Conservation (phyloP, 2,329 filamentous ascomycete genomes). For the Fusarium sp. region DNA sequence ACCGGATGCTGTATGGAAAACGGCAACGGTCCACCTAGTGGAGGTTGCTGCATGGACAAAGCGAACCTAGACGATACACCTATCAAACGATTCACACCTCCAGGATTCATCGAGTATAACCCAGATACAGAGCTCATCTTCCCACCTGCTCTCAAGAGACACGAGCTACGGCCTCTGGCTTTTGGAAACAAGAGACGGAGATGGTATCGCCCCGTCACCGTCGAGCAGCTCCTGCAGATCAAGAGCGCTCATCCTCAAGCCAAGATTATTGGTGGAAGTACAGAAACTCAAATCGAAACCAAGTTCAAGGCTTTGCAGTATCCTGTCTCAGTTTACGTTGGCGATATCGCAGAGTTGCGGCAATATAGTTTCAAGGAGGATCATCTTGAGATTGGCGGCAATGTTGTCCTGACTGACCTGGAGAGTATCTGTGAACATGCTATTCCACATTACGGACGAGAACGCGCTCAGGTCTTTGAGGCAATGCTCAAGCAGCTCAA, state of each 20-base stretch:
- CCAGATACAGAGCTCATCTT: constrained; percentile 96
- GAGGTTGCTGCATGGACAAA: constrained; percentile 77
- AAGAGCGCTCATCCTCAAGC: constrained; percentile 86
- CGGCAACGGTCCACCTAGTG: constrained; percentile 54
- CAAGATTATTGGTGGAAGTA: constrained; percentile 95
- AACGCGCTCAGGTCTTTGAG: constrained; percentile 81
- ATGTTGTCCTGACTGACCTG: constrained; percentile 90
- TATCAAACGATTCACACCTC: constrained; percentile 80
- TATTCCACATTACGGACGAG: constrained; percentile 78
- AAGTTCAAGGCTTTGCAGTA: constrained; percentile 98
- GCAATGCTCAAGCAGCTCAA: constrained; percentile 93
- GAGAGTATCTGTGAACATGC: constrained; percentile 86
- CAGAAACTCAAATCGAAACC: constrained; percentile 97
- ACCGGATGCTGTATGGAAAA: constrained; percentile 79
- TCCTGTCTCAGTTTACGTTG: constrained; percentile 88
- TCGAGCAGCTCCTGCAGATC: constrained; percentile 90
- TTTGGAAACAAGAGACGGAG: constrained; percentile 95
- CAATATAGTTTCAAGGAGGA: constrained; percentile 84
- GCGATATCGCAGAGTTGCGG: constrained; percentile 89
- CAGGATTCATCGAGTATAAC: constrained; percentile 93
- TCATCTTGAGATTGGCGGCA: constrained; percentile 90
- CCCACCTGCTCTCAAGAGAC: constrained; percentile 83
- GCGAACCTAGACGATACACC: constrained; percentile 60
- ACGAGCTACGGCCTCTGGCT: constrained; percentile 82
- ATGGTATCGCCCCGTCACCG: constrained; percentile 90